phyloP scores from a whole-genome alignment of 1,284 basidiomycete species.

The Naganishia albida region DNA sequence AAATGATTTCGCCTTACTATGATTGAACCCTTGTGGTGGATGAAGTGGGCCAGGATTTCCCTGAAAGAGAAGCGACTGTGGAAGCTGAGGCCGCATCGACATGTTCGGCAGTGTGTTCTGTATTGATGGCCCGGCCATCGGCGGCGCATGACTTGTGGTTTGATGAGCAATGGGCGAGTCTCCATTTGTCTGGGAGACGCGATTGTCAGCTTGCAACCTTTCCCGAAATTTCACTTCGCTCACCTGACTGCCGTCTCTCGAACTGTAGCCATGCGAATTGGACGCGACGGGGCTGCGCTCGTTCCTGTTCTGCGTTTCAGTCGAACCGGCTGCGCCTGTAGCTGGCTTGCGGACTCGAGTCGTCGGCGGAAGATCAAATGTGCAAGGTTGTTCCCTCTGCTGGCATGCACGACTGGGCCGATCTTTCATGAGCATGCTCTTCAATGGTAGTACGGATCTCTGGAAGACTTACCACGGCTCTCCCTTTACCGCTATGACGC shows the following conservation, averaged over 20 bases:
- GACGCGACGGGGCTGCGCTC: slow-evolving; percentile 20
- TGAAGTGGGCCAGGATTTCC: slow-evolving; percentile 13
- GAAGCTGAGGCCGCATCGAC: neutral
- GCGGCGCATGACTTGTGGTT: neutral
- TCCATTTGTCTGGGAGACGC: slow-evolving; percentile 1
- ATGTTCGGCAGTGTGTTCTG: neutral
- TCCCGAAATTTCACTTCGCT: neutral
- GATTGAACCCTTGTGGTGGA: slow-evolving; percentile 1
- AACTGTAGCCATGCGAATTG: slow-evolving; percentile 15
- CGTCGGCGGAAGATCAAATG: slow-evolving; percentile 40
- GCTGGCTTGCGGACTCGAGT: slow-evolving; percentile 37
- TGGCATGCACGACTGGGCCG: slow-evolving; percentile 36
- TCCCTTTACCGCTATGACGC: slow-evolving; percentile 39
- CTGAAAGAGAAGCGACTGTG: neutral
- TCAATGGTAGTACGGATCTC: too few species aligned
- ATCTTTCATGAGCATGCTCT: too few species aligned
- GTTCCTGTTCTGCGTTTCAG: neutral
- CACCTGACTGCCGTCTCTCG: slow-evolving; percentile 17
- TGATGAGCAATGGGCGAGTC: slow-evolving; percentile 10
- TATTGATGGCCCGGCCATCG: neutral
- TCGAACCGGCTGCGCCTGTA: neutral
- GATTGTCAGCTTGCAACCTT: neutral
- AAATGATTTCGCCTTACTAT: neutral
- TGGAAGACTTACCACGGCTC: slow-evolving; percentile 33
- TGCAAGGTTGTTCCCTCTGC: slow-evolving; percentile 37